Conservation (phyloP, 345 rosid species). For the Brassica rapa region DNA sequence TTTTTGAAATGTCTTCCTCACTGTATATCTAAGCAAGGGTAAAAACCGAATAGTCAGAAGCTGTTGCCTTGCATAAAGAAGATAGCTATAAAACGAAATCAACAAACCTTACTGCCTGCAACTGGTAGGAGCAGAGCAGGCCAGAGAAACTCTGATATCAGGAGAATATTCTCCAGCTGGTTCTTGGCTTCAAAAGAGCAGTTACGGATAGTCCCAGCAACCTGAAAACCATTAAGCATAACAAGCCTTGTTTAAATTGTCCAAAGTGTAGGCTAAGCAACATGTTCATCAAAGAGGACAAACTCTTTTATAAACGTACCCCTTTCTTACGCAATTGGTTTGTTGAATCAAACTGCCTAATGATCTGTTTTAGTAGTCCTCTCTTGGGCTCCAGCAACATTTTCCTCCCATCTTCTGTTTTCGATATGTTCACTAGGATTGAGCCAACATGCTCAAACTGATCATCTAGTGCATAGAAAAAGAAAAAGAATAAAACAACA, state of each 20-base stretch:
- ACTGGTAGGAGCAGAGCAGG: conserved; percentile 92
- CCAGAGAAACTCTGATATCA: conserved; percentile 88
- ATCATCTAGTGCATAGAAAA: conserved; percentile 56
- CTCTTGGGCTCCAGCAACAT: conserved; percentile 75
- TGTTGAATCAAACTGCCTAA: conserved; percentile 76
- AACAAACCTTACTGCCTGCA: conserved; percentile 76
- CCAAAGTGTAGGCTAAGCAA: neutral
- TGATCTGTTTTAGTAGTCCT: conserved; percentile 78
- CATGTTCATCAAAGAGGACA: neutral
- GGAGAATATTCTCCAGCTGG: conserved; percentile 79
- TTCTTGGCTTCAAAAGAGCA: conserved; percentile 94
- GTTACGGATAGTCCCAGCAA: conserved; percentile 79
- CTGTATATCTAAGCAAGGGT: conserved; percentile 54
- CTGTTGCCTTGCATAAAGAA: neutral
- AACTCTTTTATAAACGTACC: conserved; percentile 49
- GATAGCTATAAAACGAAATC: neutral
- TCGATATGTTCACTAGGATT: conserved; percentile 85
- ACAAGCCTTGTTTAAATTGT: neutral
- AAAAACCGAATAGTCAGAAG: neutral
- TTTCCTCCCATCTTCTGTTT: conserved; percentile 79
- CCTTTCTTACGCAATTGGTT: conserved; percentile 76
- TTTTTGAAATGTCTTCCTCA: conserved; percentile 67
- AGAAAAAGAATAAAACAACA: neutral
- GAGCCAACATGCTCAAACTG: conserved; percentile 94
- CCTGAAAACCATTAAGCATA: conserved; percentile 46